Conservation (phyloP, 768 basidiomycete species). For the Hericium erinaceus region DNA sequence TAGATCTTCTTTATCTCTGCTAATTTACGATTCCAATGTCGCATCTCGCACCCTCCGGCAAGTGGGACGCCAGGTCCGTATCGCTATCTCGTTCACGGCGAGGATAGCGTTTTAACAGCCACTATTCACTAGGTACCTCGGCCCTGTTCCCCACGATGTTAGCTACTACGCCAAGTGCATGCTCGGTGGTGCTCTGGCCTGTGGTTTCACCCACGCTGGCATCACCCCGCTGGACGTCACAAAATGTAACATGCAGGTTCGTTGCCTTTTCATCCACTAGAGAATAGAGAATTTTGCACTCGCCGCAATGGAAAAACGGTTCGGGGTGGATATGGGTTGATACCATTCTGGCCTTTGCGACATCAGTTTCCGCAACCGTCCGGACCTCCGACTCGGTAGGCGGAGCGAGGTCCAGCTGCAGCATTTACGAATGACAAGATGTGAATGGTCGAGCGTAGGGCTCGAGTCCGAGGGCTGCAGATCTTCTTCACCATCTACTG, state of each 20-base stretch:
- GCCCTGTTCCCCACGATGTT: conserved; percentile 67
- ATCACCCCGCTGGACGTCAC: conserved; percentile 84
- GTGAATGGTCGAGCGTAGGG: no score
- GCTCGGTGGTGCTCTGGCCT: conserved; percentile 82
- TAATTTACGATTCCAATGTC: conserved; percentile 35
- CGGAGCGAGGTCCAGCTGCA: no score
- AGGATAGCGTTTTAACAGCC: neutral
- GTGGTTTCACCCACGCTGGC: conserved; percentile 81
- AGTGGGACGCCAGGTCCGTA: conserved; percentile 68
- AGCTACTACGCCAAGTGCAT: conserved; percentile 79
- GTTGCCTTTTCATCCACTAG: conserved; percentile 10
- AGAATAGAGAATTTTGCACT: neutral
- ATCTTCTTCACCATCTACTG: no score
- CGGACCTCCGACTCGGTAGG: no score
- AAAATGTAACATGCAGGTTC: conserved; percentile 88
- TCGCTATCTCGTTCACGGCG: neutral
- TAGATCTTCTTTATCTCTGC: conserved; percentile 22
- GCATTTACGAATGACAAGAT: no score
- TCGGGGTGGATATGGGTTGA: no score
- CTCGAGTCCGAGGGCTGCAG: no score
- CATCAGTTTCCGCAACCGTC: no score
- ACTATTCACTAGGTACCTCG: conserved; percentile 33
- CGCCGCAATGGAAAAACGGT: no score
- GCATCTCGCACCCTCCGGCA: conserved; percentile 37
- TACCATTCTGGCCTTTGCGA: no score